phyloP scores from a whole-genome alignment of 2,329 filamentous ascomycete species.

The Coleophoma crateriformis region DNA sequence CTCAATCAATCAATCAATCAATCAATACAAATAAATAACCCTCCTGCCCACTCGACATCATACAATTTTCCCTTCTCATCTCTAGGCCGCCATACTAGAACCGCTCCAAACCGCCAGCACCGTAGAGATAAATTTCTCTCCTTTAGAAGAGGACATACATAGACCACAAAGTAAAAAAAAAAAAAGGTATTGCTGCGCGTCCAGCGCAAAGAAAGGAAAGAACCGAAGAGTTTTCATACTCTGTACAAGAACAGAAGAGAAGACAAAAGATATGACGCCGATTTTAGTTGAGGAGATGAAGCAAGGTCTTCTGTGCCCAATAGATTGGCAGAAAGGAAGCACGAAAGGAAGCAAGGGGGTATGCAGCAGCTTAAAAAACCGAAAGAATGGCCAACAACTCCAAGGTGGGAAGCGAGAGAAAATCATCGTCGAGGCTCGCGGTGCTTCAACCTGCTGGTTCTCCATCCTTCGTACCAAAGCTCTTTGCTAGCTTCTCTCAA shows the following conservation, averaged over 20 bases:
- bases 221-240: background rate
- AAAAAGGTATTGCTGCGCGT: background rate
- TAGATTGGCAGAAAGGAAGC: slow-evolving; percentile 2
- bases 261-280: background rate
- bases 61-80: no score
- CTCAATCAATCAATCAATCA: no score
- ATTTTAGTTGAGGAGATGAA: slow-evolving; percentile 15
- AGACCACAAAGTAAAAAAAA: no score
- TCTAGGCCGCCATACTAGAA: no score
- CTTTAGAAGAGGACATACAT: no score
- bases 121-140: no score
- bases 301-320: slow-evolving; percentile 14
- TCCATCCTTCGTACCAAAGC: slow-evolving; percentile 94
- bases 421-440: slow-evolving; percentile 20
- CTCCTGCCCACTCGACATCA: no score
- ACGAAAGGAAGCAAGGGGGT: slow-evolving; percentile 7
- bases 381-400: slow-evolving; percentile 7
- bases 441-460: slow-evolving; percentile 57
- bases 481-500: slow-evolving; percentile 86
- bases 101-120: no score
- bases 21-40: no score
- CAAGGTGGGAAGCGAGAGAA: slow-evolving; percentile 7
- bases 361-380: slow-evolving; percentile 11
- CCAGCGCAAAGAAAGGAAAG: slow-evolving; percentile 4
- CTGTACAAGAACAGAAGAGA: background rate